Conservation (phyloP, 2,329 filamentous ascomycete species). For the Aplosporella prunicola region DNA sequence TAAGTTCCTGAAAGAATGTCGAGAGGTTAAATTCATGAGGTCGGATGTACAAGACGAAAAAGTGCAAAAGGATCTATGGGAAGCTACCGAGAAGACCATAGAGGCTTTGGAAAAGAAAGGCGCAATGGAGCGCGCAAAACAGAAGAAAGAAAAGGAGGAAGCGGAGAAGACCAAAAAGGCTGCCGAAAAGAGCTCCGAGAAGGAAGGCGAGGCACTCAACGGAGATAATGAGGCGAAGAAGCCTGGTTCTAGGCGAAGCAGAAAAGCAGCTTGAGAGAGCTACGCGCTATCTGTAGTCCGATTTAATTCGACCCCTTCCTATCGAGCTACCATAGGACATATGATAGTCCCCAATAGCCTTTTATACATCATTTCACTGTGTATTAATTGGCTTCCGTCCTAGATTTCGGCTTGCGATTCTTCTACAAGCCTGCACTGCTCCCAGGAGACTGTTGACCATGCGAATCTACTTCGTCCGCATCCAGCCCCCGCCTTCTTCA, state of each 20-base stretch:
- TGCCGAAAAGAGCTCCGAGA: slow-evolving; percentile 19
- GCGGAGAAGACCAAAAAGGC: slow-evolving; percentile 27
- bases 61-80: slow-evolving; percentile 78
- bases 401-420: too few relatives aligned
- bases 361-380: too few relatives aligned
- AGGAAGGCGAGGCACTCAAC: slow-evolving; percentile 2
- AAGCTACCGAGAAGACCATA: slow-evolving; percentile 76
- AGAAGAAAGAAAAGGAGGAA: slow-evolving; percentile 43
- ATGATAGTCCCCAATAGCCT: too few relatives aligned
- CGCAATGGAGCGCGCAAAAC: slow-evolving; percentile 51
- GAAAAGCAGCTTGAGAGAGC: too few relatives aligned
- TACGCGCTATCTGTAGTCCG: too few relatives aligned
- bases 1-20: slow-evolving; percentile 81
- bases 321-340: too few relatives aligned
- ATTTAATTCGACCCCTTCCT: too few relatives aligned
- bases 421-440: too few relatives aligned
- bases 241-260: slow-evolving; percentile 11
- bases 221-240: slow-evolving; percentile 12
- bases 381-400: too few relatives aligned
- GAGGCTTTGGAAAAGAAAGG: slow-evolving; percentile 72
- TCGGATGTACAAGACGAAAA: slow-evolving; percentile 69
- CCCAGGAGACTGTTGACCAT: too few relatives aligned
- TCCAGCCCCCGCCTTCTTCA: slow-evolving; percentile 32
- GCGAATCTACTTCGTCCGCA: too few relatives aligned
- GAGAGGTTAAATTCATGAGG: slow-evolving; percentile 60